These are phyloP conservation scores for Sophora flavescens DNA, from an alignment of 306 rosid species.

Conservation along the genomic window DNA sequence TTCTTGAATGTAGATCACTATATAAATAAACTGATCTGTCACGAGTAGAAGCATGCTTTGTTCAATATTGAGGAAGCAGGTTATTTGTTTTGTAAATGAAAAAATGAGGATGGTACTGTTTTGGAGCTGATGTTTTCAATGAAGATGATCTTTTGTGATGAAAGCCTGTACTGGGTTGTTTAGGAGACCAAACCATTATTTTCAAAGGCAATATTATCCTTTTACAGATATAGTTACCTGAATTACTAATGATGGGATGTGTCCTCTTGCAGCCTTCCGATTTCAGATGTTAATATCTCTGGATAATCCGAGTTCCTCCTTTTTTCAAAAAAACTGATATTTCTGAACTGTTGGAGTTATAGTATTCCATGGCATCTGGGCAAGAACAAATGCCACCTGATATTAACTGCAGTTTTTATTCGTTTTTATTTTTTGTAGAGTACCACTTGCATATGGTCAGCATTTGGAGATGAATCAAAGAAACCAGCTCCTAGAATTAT, in stretches of 20 bases:
- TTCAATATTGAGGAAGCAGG: conserved; percentile 23
- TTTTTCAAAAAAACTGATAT: background rate
- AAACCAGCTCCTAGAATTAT: conserved; percentile 40
- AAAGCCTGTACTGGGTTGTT: conserved; percentile 28
- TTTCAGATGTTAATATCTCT: conserved; percentile 17
- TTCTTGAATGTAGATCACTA: conserved; percentile 19
- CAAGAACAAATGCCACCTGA: conserved; percentile 14
- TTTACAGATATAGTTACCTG: conserved; percentile 22
- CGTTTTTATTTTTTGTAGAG: conserved; percentile 39
- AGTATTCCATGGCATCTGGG: conserved; percentile 2
- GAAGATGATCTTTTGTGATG: background rate
- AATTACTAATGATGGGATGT: conserved; percentile 20
- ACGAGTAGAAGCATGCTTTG: background rate
- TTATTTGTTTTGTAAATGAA: background rate
- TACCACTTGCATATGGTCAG: conserved; percentile 24
- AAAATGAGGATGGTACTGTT: background rate
- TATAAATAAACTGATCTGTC: conserved; percentile 25
- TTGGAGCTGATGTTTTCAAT: conserved; percentile 30
- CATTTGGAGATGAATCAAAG: conserved; percentile 43
- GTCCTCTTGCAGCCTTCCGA: background rate
- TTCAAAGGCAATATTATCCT: conserved; percentile 24
- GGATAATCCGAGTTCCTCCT: background rate
- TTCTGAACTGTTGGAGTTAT: conserved; percentile 30
- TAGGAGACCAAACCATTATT: background rate
- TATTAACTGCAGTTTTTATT: conserved; percentile 34